A percentile compares a stretch with the other conserved stretches of the same genome.
Conservation (phyloP, 2,329 filamentous ascomycete species). For the Colletotrichum zoysiae region DNA sequence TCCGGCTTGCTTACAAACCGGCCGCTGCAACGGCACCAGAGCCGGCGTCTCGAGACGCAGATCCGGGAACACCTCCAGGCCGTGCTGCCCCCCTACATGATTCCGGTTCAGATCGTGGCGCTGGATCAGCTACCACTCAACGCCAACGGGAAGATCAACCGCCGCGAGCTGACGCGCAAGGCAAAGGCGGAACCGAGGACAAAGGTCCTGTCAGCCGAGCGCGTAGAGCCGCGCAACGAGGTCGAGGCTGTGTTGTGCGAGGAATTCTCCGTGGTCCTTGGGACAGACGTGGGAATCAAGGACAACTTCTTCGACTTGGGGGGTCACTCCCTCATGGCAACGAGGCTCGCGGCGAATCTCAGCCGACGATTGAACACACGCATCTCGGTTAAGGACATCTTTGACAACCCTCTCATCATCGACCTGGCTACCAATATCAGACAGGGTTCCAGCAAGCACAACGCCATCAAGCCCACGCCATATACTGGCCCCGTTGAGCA, state of each 20-base stretch:
- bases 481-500: constrained; percentile 6
- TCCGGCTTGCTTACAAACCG: background rate
- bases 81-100: constrained; percentile 47
- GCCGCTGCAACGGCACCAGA: constrained; percentile 5
- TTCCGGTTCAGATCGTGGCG: constrained; percentile 45
- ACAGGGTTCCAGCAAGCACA: background rate
- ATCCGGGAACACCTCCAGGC: constrained; percentile 1
- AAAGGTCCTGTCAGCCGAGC: background rate
- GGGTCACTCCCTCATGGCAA: constrained; percentile 41
- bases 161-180: constrained; percentile 25
- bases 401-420: constrained; percentile 25
- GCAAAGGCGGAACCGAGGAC: constrained; percentile 29
- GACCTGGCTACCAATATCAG: constrained; percentile 20
- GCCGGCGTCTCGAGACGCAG: background rate
- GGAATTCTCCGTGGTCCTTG: constrained; percentile 26
- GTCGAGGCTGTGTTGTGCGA: constrained; percentile 38
- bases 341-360: constrained; percentile 22
- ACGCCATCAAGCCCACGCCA: background rate
- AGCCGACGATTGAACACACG: constrained; percentile 16
- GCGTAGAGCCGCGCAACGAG: constrained; percentile 21
- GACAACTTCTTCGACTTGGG: constrained; percentile 43
- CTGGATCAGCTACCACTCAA: constrained; percentile 46
- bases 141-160: constrained; percentile 46
- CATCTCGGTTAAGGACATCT: constrained; percentile 36
- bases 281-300: constrained; percentile 26